phyloP scores from a whole-genome alignment of 1,139 yeast genomes.

The Candida dubliniensis region DNA sequence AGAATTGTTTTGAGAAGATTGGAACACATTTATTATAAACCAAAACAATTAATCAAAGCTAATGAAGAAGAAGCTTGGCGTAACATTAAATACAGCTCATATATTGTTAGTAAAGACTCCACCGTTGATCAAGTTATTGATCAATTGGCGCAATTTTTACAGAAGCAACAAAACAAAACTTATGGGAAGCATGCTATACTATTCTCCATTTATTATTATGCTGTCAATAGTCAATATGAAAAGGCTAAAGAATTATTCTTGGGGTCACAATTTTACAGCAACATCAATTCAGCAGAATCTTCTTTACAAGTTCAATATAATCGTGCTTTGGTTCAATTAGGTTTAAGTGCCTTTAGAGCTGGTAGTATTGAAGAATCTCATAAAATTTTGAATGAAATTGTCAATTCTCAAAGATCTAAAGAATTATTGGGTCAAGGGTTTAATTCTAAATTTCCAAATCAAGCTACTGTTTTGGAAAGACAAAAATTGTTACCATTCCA shows the following conservation, averaged over 20 bases:
- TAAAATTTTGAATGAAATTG: constrained; percentile 84
- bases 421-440: constrained; percentile 95
- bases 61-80: constrained; percentile 77
- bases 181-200: constrained; percentile 84
- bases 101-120: constrained; percentile 32
- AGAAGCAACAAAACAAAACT: constrained; percentile 63
- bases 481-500: constrained; percentile 95
- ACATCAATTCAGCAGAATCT: constrained; percentile 83
- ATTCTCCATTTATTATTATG: constrained; percentile 85
- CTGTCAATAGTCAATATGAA: constrained; percentile 79
- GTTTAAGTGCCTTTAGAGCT: constrained; percentile 90
- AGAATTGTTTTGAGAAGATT: constrained; percentile 82
- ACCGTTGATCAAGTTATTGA: constrained; percentile 54
- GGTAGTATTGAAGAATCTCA: constrained; percentile 88
- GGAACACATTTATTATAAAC: constrained; percentile 93
- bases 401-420: constrained; percentile 82
- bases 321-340: constrained; percentile 93
- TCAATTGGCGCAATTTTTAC: constrained; percentile 62
- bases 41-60: constrained; percentile 67
- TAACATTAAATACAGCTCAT: constrained; percentile 34
- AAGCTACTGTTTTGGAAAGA: constrained; percentile 60
- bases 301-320: constrained; percentile 88
- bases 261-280: constrained; percentile 78
- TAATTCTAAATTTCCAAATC: constrained; percentile 64
- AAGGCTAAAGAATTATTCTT: constrained; percentile 87